Percentiles rank a stretch among this genome's conserved stretches.
Conservation (phyloP, 768 basidiomycete genomes). For the Pleurotus tuber-regium region DNA sequence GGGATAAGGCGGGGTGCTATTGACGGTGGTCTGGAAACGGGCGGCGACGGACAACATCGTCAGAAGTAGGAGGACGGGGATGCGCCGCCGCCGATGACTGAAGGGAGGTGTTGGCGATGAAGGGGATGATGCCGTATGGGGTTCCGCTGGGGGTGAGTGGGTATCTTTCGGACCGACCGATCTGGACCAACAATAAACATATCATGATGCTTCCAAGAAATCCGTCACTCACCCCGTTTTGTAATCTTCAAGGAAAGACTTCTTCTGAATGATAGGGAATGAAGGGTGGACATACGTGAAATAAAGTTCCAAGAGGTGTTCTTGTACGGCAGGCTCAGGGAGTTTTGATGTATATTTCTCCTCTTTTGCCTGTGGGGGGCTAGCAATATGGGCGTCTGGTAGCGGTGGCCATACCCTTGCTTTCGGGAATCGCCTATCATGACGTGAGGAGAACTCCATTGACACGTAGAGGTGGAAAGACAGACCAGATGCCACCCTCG, state of each 20-base stretch:
- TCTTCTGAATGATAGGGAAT: conserved; percentile 76
- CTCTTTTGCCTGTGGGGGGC: conserved; percentile 26
- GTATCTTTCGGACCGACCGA: conserved; percentile 19
- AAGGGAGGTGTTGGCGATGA: conserved; percentile 31
- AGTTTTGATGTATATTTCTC: conserved; percentile 41
- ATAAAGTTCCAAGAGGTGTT: conserved; percentile 72
- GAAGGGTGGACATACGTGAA: conserved; percentile 79
- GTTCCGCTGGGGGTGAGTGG: conserved; percentile 17
- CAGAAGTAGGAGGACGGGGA: conserved; percentile 69
- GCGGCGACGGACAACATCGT: conserved; percentile 85
- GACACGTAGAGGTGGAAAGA: conserved; percentile 15
- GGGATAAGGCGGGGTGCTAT: conserved; percentile 32
- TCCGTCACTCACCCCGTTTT: conserved; percentile 30
- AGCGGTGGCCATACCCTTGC: conserved; percentile 86
- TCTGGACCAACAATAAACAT: conserved; percentile 8
- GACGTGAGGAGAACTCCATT: conserved; percentile 6
- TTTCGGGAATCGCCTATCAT: conserved; percentile 72
- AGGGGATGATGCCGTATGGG: conserved; percentile 25
- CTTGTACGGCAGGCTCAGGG: conserved; percentile 59
- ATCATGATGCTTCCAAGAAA: background rate
- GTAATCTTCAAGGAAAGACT: conserved; percentile 61
- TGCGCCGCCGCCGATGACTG: conserved; percentile 39
- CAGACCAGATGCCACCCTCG: conserved; percentile 74
- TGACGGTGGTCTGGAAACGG: conserved; percentile 50
- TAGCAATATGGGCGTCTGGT: conserved; percentile 20